A percentile compares a stretch with the other conserved stretches of the same genome.
Conservation (phyloP, 1,284 basidiomycete genomes). For the Quambalaria eucalypti region DNA sequence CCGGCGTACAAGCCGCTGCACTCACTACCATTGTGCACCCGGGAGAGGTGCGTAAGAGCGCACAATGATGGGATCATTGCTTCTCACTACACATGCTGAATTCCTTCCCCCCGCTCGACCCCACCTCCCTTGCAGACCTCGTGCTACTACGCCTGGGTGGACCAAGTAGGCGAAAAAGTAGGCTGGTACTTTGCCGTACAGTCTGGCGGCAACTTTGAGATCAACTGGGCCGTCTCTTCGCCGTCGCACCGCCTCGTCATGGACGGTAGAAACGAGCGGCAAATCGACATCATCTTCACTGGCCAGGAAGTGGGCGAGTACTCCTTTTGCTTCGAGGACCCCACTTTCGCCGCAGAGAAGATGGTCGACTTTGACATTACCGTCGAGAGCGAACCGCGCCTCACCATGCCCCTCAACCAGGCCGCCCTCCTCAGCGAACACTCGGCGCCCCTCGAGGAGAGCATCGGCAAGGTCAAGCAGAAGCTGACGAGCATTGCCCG, state of each 20-base stretch:
- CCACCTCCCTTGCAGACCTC: slow-evolving; percentile 38
- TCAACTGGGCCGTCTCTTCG: slow-evolving; percentile 86
- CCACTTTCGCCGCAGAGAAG: slow-evolving; percentile 33
- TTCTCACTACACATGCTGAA: not conserved
- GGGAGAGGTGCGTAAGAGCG: slow-evolving; percentile 58
- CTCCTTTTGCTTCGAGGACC: slow-evolving; percentile 89
- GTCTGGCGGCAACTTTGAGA: slow-evolving; percentile 91
- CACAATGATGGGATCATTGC: too few relatives aligned
- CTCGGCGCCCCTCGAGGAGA: slow-evolving; percentile 39
- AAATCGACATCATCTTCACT: slow-evolving; percentile 94
- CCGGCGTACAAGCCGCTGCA: slow-evolving; percentile 54
- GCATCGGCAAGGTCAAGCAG: slow-evolving; percentile 23
- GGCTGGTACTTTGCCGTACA: slow-evolving; percentile 70
- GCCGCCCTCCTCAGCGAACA: slow-evolving; percentile 34
- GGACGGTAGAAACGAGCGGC: slow-evolving; percentile 75
- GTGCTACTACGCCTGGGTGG: slow-evolving; percentile 96
- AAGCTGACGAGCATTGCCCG: slow-evolving; percentile 28
- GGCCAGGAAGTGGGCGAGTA: slow-evolving; percentile 91
- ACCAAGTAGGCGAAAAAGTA: slow-evolving; percentile 82
- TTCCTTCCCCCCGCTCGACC: not conserved
- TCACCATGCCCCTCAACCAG: slow-evolving; percentile 34
- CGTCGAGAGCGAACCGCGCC: slow-evolving; percentile 42
- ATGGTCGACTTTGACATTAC: slow-evolving; percentile 46
- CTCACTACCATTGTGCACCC: slow-evolving; percentile 76
- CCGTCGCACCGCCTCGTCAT: slow-evolving; percentile 77